Evolutionary conservation across 768 basidiomycete genomes (phyloP).

Genomic region (Kondoa subrosea): DNA sequence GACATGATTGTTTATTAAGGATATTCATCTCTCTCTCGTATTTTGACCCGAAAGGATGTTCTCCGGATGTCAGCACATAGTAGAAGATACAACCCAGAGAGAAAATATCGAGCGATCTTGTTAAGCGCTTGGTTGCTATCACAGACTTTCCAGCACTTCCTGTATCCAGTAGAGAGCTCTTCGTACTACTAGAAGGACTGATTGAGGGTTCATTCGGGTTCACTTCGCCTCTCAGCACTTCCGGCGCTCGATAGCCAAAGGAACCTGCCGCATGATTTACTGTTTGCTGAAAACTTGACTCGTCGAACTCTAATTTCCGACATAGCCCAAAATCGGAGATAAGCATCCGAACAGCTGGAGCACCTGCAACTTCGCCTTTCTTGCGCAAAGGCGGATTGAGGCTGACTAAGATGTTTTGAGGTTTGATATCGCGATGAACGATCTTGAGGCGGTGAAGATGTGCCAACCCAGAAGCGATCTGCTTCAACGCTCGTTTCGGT

Average conservation of each 20-base stretch:
- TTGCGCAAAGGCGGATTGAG: conserved; percentile 39
- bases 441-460: conserved; percentile 89
- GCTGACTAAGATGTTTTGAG: conserved; percentile 77
- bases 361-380: conserved; percentile 37
- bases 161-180: background rate
- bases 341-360: conserved; percentile 49
- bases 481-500: conserved; percentile 67
- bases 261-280: conserved; percentile 81
- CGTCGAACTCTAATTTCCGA: conserved; percentile 84
- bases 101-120: conserved; percentile 92
- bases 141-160: conserved; percentile 32
- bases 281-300: conserved; percentile 89
- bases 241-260: conserved; percentile 93
- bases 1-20: conserved; percentile 54
- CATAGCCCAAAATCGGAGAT: conserved; percentile 92
- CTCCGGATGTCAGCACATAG: conserved; percentile 60
- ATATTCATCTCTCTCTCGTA: conserved; percentile 92
- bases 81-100: conserved; percentile 90
- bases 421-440: conserved; percentile 96
- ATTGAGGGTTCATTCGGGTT: conserved; percentile 59
- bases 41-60: conserved; percentile 83
- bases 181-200: conserved; percentile 18
- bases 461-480: conserved; percentile 70
- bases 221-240: conserved; percentile 84
- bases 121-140: conserved; percentile 47